Evolutionary conservation across 345 rosid species (phyloP).

Genomic region (Turnera subulata): DNA sequence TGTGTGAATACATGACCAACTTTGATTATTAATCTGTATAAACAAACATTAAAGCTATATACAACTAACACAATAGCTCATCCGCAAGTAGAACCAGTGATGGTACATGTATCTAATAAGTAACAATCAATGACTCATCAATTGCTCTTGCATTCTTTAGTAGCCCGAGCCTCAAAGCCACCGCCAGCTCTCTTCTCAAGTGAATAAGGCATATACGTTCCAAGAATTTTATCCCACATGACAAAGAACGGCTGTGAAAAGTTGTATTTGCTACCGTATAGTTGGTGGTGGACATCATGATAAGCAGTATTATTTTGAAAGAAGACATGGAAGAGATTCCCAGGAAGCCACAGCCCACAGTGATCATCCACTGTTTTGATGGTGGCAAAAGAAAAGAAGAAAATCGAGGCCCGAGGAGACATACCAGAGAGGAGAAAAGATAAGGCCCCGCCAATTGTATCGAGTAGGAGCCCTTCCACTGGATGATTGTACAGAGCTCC

Average conservation of each 20-base stretch:
- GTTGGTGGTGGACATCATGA: slow-evolving; percentile 74
- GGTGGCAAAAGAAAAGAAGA: slow-evolving; percentile 56
- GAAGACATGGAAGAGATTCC: slow-evolving; percentile 50
- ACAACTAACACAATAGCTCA: slow-evolving; percentile 9
- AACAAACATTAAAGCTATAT: too few relatives aligned
- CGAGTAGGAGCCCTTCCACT: slow-evolving; percentile 54
- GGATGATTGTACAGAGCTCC: slow-evolving; percentile 71
- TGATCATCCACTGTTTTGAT: slow-evolving; percentile 63
- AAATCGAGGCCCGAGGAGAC: slow-evolving; percentile 46
- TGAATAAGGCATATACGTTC: slow-evolving; percentile 58
- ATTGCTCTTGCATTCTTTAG: slow-evolving; percentile 13
- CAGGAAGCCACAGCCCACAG: slow-evolving; percentile 60
- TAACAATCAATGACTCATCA: background rate
- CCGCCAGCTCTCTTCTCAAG: slow-evolving; percentile 49
- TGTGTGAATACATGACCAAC: too few relatives aligned
- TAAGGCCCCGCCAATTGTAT: slow-evolving; percentile 58
- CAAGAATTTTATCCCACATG: slow-evolving; percentile 58
- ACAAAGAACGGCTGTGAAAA: slow-evolving; percentile 73
- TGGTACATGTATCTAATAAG: background rate
- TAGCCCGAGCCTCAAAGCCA: slow-evolving; percentile 49
- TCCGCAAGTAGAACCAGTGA: background rate
- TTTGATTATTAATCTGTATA: too few relatives aligned
- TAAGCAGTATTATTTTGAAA: slow-evolving; percentile 63
- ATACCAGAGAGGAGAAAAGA: slow-evolving; percentile 63
- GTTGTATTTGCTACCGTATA: slow-evolving; percentile 55